A percentile compares a stretch with the other conserved stretches of the same genome.
Evolutionary conservation across 2,329 filamentous ascomycete species (phyloP).

Genomic region (Trichoderma sp.): DNA sequence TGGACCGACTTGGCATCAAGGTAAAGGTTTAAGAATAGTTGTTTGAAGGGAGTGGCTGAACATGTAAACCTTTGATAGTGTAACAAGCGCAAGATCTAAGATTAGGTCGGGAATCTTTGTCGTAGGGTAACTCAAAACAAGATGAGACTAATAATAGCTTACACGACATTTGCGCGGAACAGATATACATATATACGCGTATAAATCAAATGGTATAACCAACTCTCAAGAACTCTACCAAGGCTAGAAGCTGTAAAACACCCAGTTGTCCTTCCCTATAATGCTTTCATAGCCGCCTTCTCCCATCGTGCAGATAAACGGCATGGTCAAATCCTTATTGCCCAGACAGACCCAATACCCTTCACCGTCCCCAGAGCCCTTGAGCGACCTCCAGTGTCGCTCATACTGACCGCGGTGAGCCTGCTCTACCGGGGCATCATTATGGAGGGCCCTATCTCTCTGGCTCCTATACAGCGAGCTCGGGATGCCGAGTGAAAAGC

Average conservation of each 20-base stretch:
- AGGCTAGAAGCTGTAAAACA: slow-evolving; percentile 5
- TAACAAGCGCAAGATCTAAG: not conserved
- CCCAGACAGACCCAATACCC: slow-evolving; percentile 33
- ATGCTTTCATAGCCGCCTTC: not conserved
- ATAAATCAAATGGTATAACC: not conserved
- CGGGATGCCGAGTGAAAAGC: slow-evolving; percentile 28
- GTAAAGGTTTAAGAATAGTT: not conserved
- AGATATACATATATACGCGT: not conserved
- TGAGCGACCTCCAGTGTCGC: slow-evolving; percentile 26
- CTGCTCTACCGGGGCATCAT: slow-evolving; percentile 22
- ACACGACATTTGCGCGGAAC: not conserved
- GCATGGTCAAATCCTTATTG: slow-evolving; percentile 22
- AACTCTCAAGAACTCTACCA: not conserved
- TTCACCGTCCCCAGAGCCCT: slow-evolving; percentile 7
- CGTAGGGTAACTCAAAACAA: not conserved
- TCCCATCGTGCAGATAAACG: slow-evolving; percentile 4
- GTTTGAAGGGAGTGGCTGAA: not conserved
- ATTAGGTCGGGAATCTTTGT: not conserved
- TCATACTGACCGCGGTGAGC: slow-evolving; percentile 23
- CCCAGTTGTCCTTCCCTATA: slow-evolving; percentile 15
- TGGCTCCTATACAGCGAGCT: slow-evolving; percentile 25
- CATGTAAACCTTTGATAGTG: not conserved
- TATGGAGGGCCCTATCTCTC: slow-evolving; percentile 20
- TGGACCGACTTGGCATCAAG: not conserved
- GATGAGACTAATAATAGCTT: not conserved